phyloP scores from a whole-genome alignment of 1,139 yeast genomes.

The Arxiozyma bovina region DNA sequence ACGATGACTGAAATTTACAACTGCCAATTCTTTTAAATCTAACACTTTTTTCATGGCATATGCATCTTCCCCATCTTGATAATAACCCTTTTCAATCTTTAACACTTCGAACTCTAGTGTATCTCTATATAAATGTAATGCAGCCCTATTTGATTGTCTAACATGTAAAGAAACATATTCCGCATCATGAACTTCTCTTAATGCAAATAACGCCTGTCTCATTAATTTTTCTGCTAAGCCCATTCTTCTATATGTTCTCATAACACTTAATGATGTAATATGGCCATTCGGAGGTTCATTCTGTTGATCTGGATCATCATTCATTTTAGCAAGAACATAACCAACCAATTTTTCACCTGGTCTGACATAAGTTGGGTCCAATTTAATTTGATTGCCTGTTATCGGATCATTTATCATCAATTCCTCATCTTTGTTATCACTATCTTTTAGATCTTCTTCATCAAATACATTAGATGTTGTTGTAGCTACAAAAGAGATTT shows the following conservation, averaged over 20 bases:
- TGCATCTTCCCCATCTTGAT: slow-evolving; percentile 98
- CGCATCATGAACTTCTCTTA: slow-evolving; percentile 77
- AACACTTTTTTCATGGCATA: slow-evolving; percentile 79
- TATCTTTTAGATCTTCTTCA: slow-evolving; percentile 27
- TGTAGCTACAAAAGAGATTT: slow-evolving; percentile 91
- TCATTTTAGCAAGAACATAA: slow-evolving; percentile 92
- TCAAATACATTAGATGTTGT: slow-evolving; percentile 44
- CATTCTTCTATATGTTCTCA: slow-evolving; percentile 91
- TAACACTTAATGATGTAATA: slow-evolving; percentile 85
- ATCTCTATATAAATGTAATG: slow-evolving; percentile 82
- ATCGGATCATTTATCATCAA: slow-evolving; percentile 16
- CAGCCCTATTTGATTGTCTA: slow-evolving; percentile 88
- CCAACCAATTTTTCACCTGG: slow-evolving; percentile 81
- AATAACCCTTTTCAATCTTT: slow-evolving; percentile 75
- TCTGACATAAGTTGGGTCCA: slow-evolving; percentile 47
- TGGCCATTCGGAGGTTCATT: slow-evolving; percentile 84
- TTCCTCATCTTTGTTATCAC: slow-evolving; percentile 27
- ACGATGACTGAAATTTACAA: slow-evolving; percentile 42
- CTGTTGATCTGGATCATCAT: slow-evolving; percentile 66
- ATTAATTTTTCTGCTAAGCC: slow-evolving; percentile 91
- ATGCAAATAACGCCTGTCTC: slow-evolving; percentile 73
- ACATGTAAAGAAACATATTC: slow-evolving; percentile 87
- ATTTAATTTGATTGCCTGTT: slow-evolving; percentile 28
- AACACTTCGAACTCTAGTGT: slow-evolving; percentile 75
- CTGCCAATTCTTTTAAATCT: slow-evolving; percentile 49